Conservation (phyloP, 306 rosid species). For the Vigna unguiculata region DNA sequence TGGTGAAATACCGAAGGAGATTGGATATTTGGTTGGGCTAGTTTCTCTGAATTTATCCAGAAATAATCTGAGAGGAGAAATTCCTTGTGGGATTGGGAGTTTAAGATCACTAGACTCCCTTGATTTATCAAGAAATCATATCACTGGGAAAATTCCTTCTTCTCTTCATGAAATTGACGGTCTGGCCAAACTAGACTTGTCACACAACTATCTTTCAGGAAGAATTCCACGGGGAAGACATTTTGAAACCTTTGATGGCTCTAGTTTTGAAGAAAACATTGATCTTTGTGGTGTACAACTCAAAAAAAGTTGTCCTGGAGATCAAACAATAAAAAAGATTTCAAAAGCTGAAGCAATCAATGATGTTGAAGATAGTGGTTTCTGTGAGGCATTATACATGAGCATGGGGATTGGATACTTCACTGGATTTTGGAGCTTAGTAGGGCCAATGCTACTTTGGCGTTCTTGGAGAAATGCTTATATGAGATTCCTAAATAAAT, state of each 20-base stretch:
- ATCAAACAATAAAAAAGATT: background rate
- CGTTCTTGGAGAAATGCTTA: slow-evolving; percentile 7
- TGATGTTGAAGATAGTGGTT: background rate
- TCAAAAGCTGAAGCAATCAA: too few species aligned
- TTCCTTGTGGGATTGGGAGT: background rate
- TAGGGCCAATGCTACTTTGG: slow-evolving; percentile 15
- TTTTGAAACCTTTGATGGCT: background rate
- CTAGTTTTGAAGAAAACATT: slow-evolving; percentile 30
- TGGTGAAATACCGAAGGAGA: slow-evolving; percentile 16
- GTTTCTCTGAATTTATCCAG: slow-evolving; percentile 37
- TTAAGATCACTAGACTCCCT: background rate
- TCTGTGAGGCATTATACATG: slow-evolving; percentile 17
- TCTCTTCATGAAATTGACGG: background rate
- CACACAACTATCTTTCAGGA: background rate
- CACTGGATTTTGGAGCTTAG: slow-evolving; percentile 5
- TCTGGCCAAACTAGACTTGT: background rate
- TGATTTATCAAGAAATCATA: slow-evolving; percentile 4
- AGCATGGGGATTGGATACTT: slow-evolving; percentile 26
- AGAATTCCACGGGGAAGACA: slow-evolving; percentile 5
- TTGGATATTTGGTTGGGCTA: slow-evolving; percentile 14
- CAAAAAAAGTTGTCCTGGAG: background rate
- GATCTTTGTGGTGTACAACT: slow-evolving; percentile 28
- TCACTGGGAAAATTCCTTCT: background rate
- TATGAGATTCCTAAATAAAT: too few species aligned
- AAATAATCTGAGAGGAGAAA: background rate